Percentiles rank a stretch among this genome's conserved stretches.
Evolutionary conservation across 2,329 filamentous ascomycete species (phyloP).

Genomic region (Monosporascus sp.): DNA sequence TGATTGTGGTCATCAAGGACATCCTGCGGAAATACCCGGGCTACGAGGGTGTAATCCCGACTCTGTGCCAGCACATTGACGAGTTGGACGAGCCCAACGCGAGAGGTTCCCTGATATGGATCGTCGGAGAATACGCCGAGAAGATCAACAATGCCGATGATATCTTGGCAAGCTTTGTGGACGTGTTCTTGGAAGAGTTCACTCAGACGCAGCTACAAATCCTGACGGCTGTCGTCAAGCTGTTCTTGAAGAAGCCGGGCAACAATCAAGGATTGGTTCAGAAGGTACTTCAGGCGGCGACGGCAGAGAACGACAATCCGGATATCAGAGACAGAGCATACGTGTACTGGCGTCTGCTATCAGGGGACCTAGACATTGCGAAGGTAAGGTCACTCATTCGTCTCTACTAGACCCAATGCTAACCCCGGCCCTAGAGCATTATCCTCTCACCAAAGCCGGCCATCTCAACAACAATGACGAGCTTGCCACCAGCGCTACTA

Average conservation of each 20-base stretch:
- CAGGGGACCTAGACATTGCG: conserved; percentile 82
- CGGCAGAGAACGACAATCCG: conserved; percentile 92
- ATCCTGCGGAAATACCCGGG: conserved; percentile 97
- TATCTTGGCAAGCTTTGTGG: conserved; percentile 85
- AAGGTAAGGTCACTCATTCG: conserved; percentile 51
- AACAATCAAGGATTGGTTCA: conserved; percentile 87
- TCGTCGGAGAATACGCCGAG: conserved; percentile 97
- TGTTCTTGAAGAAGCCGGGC: conserved; percentile 95
- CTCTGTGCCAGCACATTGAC: conserved; percentile 92
- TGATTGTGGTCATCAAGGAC: conserved; percentile 98
- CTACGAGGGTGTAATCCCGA: conserved; percentile 96
- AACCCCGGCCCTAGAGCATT: conserved; percentile 54
- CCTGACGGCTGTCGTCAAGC: conserved; percentile 91
- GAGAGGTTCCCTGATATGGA: conserved; percentile 91
- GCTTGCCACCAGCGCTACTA: conserved; percentile 73
- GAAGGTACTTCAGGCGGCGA: conserved; percentile 88
- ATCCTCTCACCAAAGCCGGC: conserved; percentile 91
- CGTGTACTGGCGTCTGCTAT: conserved; percentile 95
- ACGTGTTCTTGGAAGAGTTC: conserved; percentile 93
- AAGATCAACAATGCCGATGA: conserved; percentile 99
- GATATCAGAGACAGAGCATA: conserved; percentile 96
- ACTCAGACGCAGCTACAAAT: conserved; percentile 99
- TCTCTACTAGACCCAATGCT: conserved; percentile 10
- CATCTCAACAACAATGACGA: conserved; percentile 90
- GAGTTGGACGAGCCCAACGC: conserved; percentile 93